Evolutionary conservation across 495 filamentous ascomycete species (phyloP), one percentile per base, ranked within the genome.

Genomic region (Aspergillus bertholletiae): DNA sequence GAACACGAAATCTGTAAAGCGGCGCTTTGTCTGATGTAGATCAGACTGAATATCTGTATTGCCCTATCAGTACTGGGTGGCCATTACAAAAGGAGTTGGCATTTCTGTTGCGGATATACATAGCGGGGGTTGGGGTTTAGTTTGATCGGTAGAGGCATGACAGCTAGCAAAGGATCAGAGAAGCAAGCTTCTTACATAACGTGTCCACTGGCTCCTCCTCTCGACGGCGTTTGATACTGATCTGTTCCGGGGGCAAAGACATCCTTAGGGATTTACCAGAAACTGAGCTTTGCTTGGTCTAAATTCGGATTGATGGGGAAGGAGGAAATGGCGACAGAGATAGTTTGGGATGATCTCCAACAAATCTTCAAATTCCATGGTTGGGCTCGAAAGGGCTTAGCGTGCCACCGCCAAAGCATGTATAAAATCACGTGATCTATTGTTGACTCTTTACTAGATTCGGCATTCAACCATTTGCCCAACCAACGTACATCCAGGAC

Each of bases 141-240:
- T 3, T 32, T 32, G 8, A 32, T 32, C 30, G 48, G 41, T 40
- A 56, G 28, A 48, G 45, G 23, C 24, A 18, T 22, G 30, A 12
- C 55, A 60, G 62, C 57, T 59, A 57, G 51, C 54, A 60, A 46
- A 54, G 55, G 45, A 50, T 53, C 27, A 55, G 50, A 22, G n/a
- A n/a, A n/a, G n/a, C n/a, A n/a, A 56, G 51, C 23, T 34, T 64
- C 77, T 57, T 77, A 83, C 79, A 83, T 53, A 83, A 65, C 27
- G 76, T 74, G 41, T 83, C 79, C 12, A 81, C 73, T 6, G 80
- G 79, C 21, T 82, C 80, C 55, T 83, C 80, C 40, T 79, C 77
- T 20, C 77, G 76, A n/a, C 77, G 77, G 18, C 80, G 73, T 62
- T 83, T 83, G 62, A 83, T 77, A 8, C 73, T 76, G 40, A 83